Base-by-base conservation (phyloP, 192 early-diverging fungal species). In the Podochytrium sp. region DNA sequence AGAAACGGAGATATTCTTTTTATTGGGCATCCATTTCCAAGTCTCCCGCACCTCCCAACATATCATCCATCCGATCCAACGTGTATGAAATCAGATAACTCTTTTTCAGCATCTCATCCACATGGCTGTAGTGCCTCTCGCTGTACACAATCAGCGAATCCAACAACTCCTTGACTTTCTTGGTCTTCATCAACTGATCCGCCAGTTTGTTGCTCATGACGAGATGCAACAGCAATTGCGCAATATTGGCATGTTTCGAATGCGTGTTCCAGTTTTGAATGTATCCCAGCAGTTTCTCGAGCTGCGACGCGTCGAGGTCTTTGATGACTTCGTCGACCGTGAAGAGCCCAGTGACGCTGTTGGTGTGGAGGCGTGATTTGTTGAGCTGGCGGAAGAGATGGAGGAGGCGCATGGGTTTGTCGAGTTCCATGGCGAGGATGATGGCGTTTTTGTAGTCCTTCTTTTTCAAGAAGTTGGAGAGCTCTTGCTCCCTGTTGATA, bases 211-310 rank as follows among this genome's bases (percentile, higher is more conserved):
- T 76, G 42, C 38, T 66, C 25, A 98, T 80, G 5, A 98, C 84
- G 25, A 92, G 87, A 76, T 96, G 62, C 14, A 99, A 81, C 3
- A 94, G 81, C 5, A 91, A 85, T 76, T 98, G 96, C 10, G 96
- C 94, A 32, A 90, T 81, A 41, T 81, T 78, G 20, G 92, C 85
- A 76, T 92, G 86, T 79, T 91, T 93, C 16, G 90, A 86, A 69
- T 96, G 92, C 3, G 96, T 97, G 85, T 98, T 99, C 96, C 96
- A 98, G 80, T 94, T 91, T 59, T 93, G 88, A 51, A 96, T 89
- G 79, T 93, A 96, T 4, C 79, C 77, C 53, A 98, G 79, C 23
- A 99, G 75, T 56, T 92, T 89, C 50, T 90, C 91, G 27, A 98
- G 78, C 72, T 97, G 87, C 23, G 89, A 89, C 1, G 69, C 73